Conservation (phyloP, 768 basidiomycete genomes). For the Fomitopsis pulvina region DNA sequence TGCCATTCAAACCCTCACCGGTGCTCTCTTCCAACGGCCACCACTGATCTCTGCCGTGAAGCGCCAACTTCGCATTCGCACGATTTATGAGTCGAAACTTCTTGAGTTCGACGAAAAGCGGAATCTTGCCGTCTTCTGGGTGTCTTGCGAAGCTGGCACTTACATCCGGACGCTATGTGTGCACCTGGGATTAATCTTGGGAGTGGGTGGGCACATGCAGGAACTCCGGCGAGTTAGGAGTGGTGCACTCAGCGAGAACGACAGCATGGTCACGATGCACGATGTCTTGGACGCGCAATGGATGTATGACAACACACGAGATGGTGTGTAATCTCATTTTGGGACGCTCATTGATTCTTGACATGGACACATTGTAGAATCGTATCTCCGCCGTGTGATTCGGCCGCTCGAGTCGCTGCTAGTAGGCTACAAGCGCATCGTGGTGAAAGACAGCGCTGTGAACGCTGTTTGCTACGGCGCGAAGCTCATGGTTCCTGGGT, state of each 20-base stretch:
- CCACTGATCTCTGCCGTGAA: constrained; percentile 99
- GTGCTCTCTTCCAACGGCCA: constrained; percentile 97
- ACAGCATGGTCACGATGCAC: constrained; percentile 99
- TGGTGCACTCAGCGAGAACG: constrained; percentile 96
- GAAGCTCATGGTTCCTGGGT: constrained; percentile 98
- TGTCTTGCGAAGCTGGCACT: constrained; percentile 97
- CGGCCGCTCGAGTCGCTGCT: constrained; percentile 91
- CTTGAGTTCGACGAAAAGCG: constrained; percentile 97
- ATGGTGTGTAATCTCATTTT: constrained; percentile 52
- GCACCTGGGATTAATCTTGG: constrained; percentile 87
- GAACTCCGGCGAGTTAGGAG: constrained; percentile 91
- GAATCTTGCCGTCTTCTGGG: constrained; percentile 96
- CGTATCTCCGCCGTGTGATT: constrained; percentile 92
- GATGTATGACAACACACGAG: constrained; percentile 95
- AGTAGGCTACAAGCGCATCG: constrained; percentile 95
- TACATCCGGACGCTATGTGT: constrained; percentile 96
- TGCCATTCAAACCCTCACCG: constrained; percentile 93
- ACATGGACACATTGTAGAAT: constrained; percentile 45
- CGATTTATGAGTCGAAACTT: constrained; percentile 93
- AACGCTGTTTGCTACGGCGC: constrained; percentile 99
- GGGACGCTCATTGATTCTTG: neutral
- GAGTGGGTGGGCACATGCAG: constrained; percentile 99
- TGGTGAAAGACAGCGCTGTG: constrained; percentile 98
- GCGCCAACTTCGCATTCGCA: constrained; percentile 93
- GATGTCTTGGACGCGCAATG: constrained; percentile 99